Base-by-base conservation (phyloP, 371 early-diverging fungal genomes). In the Mucor sp. region DNA sequence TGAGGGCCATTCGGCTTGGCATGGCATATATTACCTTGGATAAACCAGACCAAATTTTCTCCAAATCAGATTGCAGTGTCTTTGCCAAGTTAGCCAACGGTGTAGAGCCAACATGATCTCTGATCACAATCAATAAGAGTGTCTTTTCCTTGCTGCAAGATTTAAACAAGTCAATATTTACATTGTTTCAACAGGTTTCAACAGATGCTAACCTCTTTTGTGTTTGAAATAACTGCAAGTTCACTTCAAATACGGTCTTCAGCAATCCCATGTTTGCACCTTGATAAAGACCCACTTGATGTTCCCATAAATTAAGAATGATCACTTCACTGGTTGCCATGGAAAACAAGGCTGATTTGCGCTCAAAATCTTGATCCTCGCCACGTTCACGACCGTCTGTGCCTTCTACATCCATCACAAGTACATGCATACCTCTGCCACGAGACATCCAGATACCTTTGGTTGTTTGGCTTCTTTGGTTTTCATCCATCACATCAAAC, bases 311-410 rank as follows among this genome's bases (percentile, higher is more conserved):
- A 78, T 99, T 99, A 62, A 99, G 86, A 63, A 99, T 91, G 58
- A 99, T 88, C 28, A 98, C 98, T 78, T 98, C 96, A 44, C 95
- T 85, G 15, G 95, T 94, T 0, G 99, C 97, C 72, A 99, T 84
- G 14, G 98, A 95, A 76, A 99, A 99, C 57, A 99, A 84, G 19
- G 98, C 97, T 63, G 94, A 94, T 82, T 97, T 97, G 62, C 99
- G 90, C 79, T 99, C 99, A 83, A 98, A 98, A 69, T 99, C 98
- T 88, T 97, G 97, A 73, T 99, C 95, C 79, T 99, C 99, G 60
- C 99, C 98, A 58, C 96, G 92, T 74, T 98, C 99, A 41, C 99
- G 91, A 53, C 99, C 98, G 74, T 99, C 99, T 5, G 97, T 97
- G 57, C 99, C 99, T 74, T 99, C 99, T 9, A 99, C 99, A 79